Conservation (phyloP, 805 yeast species). For the Naumovozyma castellii region DNA sequence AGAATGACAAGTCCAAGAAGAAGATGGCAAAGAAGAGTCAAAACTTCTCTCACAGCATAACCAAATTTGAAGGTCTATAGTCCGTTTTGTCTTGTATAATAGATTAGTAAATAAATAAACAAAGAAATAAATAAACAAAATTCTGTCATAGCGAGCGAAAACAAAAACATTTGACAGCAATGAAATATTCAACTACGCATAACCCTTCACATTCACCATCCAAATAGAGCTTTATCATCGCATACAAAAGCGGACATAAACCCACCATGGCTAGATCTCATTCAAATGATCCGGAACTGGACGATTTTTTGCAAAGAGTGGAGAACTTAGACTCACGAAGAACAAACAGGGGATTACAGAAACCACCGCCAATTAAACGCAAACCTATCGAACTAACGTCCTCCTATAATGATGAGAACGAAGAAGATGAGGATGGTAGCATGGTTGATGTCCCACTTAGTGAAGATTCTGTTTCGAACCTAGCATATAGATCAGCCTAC, state of each 20-base stretch:
- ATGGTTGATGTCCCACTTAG: background rate
- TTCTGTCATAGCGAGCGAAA: no score
- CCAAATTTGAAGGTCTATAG: constrained; percentile 52
- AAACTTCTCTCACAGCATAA: constrained; percentile 54
- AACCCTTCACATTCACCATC: no score
- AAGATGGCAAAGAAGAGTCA: constrained; percentile 34
- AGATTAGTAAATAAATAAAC: background rate
- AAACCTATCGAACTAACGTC: background rate
- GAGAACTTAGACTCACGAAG: constrained; percentile 18
- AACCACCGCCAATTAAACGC: background rate
- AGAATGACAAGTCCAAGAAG: constrained; percentile 22
- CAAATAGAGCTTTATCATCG: no score
- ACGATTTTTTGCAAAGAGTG: constrained; percentile 21
- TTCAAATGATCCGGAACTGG: constrained; percentile 13
- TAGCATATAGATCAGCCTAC: constrained; percentile 25
- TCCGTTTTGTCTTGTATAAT: background rate
- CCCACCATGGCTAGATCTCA: background rate
- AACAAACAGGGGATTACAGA: background rate
- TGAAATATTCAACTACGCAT: background rate
- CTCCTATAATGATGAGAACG: background rate
- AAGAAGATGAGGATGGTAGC: constrained; percentile 1
- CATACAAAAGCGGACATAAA: no score
- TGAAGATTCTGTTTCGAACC: constrained; percentile 4
- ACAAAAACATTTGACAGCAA: background rate
- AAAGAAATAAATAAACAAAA: no score